phyloP scores from a whole-genome alignment of 1,284 basidiomycete genomes.

The Agaricales sp. region DNA sequence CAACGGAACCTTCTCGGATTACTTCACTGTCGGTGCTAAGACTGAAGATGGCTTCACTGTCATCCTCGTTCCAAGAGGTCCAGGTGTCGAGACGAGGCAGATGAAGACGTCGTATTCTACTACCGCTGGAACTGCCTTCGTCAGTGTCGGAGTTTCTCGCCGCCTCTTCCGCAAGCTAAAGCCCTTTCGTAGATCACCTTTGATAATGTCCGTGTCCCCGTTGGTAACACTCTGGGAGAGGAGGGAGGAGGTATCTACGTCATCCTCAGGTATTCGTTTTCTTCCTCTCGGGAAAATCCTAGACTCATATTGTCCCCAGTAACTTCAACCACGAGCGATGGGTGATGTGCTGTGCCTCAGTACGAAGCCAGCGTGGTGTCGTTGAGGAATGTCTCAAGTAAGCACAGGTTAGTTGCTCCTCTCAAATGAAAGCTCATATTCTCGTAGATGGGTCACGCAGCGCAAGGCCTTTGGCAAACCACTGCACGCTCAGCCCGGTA shows the following conservation, averaged over 20 bases:
- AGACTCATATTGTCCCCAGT: slow-evolving; percentile 16
- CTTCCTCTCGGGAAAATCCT: slow-evolving; percentile 3
- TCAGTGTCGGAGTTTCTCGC: not conserved
- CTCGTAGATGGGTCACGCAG: slow-evolving; percentile 58
- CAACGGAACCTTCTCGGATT: slow-evolving; percentile 65
- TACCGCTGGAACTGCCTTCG: slow-evolving; percentile 60
- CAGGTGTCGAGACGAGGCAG: slow-evolving; percentile 67
- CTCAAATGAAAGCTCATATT: slow-evolving; percentile 4
- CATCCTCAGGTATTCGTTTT: slow-evolving; percentile 36
- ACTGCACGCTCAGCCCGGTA: slow-evolving; percentile 63
- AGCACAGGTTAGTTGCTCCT: slow-evolving; percentile 11
- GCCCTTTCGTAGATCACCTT: slow-evolving; percentile 46
- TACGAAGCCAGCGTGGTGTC: slow-evolving; percentile 36
- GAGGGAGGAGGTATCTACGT: slow-evolving; percentile 73
- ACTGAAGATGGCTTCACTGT: slow-evolving; percentile 72
- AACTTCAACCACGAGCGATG: slow-evolving; percentile 73
- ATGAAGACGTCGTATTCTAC: slow-evolving; percentile 71
- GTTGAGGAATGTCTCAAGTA: slow-evolving; percentile 67
- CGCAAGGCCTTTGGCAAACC: slow-evolving; percentile 84
- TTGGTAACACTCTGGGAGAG: slow-evolving; percentile 69
- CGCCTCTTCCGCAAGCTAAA: too few species aligned
- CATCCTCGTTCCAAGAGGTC: slow-evolving; percentile 60
- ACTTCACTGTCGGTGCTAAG: slow-evolving; percentile 62
- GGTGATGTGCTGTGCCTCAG: slow-evolving; percentile 63
- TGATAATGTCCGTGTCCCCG: slow-evolving; percentile 71